Base-by-base conservation (phyloP, 202 grass and related monocot species). In the Eragrostis tef region DNA sequence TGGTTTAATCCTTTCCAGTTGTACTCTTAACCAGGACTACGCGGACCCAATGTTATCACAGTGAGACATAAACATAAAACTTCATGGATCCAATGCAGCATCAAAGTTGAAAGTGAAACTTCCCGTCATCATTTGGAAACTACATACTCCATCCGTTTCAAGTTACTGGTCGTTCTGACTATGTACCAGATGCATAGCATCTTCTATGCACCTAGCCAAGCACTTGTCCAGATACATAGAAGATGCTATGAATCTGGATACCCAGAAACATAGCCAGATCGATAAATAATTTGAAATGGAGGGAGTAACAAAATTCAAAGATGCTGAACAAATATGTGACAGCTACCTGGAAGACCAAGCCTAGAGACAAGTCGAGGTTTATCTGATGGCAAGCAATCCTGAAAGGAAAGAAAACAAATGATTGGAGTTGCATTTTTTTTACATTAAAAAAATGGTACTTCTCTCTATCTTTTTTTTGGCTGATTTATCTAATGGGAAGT, bases 301-400 rank as follows among this genome's bases (percentile, higher is more conserved):
- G 34, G 34, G 34, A 39, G 34, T 39, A 44, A 31, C 6, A 45
- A 73, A 82, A 46, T 26, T 20, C n/a, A 60, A 74, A 49, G 49
- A 0, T 50, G 41, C 6, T 56, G 41, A 19, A 73, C 31, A 59
- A 20, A 73, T 71, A 44, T 19, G 57, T 24, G 54, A 80, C 50
- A 82, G 25, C 39, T 77, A 98, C 94, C 94, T 91, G 94, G 94
- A 79, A 98, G 92, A 82, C 91, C 81, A 86, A 98, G 92, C 79
- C 94, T 94, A 88, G 94, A 98, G 34, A 98, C 86, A 41, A 93
- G 58, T 6, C 94, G 92, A 50, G 90, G 85, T 75, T 98, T 98
- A 84, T 93, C 86, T 34, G 82, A 73, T 27, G 92, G 90, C 81
- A 98, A 87, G 44, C 85, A 86, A 88, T 91, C 86, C 94, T 98